Conservation (phyloP, 352 stramenopile species). For the Pythium dissimile region DNA sequence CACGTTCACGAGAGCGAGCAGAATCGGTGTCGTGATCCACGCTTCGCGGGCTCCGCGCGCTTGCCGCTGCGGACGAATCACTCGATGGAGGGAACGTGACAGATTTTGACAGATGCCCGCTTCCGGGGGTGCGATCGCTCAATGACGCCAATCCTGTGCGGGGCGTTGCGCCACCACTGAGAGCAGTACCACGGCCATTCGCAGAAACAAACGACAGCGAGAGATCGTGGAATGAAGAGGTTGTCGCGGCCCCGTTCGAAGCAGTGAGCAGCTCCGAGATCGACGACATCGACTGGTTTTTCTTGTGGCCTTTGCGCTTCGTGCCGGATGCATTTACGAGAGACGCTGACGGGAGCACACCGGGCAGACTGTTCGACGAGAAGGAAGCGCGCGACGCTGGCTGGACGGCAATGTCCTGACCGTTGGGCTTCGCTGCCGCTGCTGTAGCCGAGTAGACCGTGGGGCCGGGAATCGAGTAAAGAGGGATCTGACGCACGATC, state of each 20-base stretch:
- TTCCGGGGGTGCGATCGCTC: conserved; percentile 38
- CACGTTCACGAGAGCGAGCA: conserved; percentile 40
- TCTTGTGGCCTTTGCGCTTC: conserved; percentile 80
- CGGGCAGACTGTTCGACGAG: conserved; percentile 30
- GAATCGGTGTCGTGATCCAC: conserved; percentile 16
- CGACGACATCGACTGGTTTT: conserved; percentile 88
- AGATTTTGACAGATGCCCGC: background rate
- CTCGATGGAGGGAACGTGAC: background rate
- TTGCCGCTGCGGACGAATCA: background rate
- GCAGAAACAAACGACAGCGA: conserved; percentile 33
- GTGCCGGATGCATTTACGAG: conserved; percentile 25
- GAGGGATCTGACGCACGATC: conserved; percentile 21
- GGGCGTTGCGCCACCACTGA: conserved; percentile 57
- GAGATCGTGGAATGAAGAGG: conserved; percentile 65
- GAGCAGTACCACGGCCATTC: conserved; percentile 26
- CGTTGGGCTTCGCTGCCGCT: background rate
- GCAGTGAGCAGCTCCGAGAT: conserved; percentile 81
- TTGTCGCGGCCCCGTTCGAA: conserved; percentile 7
- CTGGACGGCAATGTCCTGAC: background rate
- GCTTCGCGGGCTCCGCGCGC: conserved; percentile 10
- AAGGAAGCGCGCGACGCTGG: conserved; percentile 12
- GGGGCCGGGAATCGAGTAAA: conserved; percentile 22
- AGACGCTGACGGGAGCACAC: conserved; percentile 29
- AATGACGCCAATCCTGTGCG: conserved; percentile 70
- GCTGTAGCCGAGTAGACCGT: conserved; percentile 23